Evolutionary conservation across 2,329 filamentous ascomycete species (phyloP).

Genomic region (Lachnellula subtilissima): DNA sequence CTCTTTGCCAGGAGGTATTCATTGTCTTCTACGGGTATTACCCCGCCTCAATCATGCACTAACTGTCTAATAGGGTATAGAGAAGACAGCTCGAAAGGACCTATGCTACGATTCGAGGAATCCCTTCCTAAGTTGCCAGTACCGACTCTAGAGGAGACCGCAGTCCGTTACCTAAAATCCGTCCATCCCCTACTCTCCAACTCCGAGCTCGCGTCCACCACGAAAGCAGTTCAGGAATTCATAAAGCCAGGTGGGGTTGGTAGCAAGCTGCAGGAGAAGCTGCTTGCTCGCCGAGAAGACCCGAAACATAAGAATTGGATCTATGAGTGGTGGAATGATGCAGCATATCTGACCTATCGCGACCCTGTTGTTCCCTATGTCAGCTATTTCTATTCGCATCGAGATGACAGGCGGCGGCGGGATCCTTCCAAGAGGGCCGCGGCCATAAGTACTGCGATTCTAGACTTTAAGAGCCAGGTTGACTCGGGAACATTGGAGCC

Average conservation of each 20-base stretch:
- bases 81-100: constrained; percentile 73
- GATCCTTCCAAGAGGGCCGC: constrained; percentile 91
- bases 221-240: constrained; percentile 83
- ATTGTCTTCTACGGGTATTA: not conserved
- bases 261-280: constrained; percentile 78
- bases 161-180: constrained; percentile 73
- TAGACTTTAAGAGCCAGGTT: constrained; percentile 94
- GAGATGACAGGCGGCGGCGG: constrained; percentile 82
- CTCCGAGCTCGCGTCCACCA: constrained; percentile 65
- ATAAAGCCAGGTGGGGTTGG: constrained; percentile 81
- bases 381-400: constrained; percentile 98
- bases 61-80: constrained; percentile 56
- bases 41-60: constrained; percentile 11
- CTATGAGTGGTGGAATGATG: constrained; percentile 96
- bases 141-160: constrained; percentile 76
- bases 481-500: constrained; percentile 80
- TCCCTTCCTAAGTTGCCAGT: constrained; percentile 78
- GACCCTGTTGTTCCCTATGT: constrained; percentile 97
- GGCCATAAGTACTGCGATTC: constrained; percentile 75
- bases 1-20: constrained; percentile 49
- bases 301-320: constrained; percentile 89
- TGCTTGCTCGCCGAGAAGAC: constrained; percentile 73
- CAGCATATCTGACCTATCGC: constrained; percentile 86
- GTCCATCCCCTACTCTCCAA: constrained; percentile 68
- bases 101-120: constrained; percentile 80